Percentiles rank a stretch among this genome's conserved stretches.
Evolutionary conservation across 2,329 filamentous ascomycete species (phyloP).

Genomic region (Fusarium pseudograminearum): DNA sequence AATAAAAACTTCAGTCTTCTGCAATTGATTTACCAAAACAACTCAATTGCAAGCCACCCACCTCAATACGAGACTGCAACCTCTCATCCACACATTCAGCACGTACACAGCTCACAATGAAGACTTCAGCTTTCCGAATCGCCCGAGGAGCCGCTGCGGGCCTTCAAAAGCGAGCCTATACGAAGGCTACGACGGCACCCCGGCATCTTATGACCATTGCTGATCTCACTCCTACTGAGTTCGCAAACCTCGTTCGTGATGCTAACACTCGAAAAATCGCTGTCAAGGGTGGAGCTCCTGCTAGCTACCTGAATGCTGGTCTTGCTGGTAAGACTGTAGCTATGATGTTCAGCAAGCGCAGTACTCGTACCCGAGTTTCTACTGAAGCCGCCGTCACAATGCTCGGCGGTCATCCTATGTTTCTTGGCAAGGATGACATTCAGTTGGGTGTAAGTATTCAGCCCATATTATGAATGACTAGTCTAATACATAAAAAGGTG

Average conservation of each 20-base stretch:
- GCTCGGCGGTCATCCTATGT: conserved; percentile 95
- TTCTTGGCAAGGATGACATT: conserved; percentile 94
- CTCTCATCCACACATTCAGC: not conserved
- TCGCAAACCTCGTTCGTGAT: conserved; percentile 85
- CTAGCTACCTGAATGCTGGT: conserved; percentile 68
- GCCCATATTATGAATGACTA: not conserved
- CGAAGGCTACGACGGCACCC: conserved; percentile 59
- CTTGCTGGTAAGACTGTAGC: conserved; percentile 85
- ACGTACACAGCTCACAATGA: conserved; percentile 48
- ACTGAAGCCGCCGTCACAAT: conserved; percentile 91
- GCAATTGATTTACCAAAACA: conserved; percentile 11
- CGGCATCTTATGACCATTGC: conserved; percentile 93
- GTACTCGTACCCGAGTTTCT: conserved; percentile 91
- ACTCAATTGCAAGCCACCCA: conserved; percentile 6
- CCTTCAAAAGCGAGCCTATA: conserved; percentile 59
- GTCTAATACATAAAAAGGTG: conserved; percentile 61
- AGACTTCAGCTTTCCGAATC: conserved; percentile 50
- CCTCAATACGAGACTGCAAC: not conserved
- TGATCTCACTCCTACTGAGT: conserved; percentile 83
- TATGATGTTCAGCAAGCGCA: conserved; percentile 97
- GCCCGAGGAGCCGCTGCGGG: conserved; percentile 52
- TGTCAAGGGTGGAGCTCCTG: conserved; percentile 74
- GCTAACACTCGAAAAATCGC: conserved; percentile 80
- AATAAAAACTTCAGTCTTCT: conserved; percentile 23
- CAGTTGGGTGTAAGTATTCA: conserved; percentile 78